Conservation (phyloP, 352 stramenopile species). For the Elongisporangium undulatum region DNA sequence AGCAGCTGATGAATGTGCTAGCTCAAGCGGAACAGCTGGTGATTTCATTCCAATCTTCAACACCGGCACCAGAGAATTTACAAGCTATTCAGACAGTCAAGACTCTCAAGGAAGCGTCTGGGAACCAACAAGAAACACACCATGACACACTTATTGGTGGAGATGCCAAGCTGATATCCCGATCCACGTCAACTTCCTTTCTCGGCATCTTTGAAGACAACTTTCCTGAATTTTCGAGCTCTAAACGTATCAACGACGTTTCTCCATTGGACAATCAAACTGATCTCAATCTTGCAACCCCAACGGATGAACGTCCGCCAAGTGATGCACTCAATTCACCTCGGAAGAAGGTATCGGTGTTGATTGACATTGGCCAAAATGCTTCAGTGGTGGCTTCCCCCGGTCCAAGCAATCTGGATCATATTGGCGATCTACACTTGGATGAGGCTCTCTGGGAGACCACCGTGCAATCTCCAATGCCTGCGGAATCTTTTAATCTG, state of each 20-base stretch:
- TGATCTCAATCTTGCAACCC: neutral
- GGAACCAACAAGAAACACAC: neutral
- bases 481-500: constrained; percentile 2
- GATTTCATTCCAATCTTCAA: neutral
- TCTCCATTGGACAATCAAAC: neutral
- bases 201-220: neutral
- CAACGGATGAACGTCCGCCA: neutral
- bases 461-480: neutral
- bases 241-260: neutral
- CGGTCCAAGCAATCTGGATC: neutral
- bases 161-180: neutral
- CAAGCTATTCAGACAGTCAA: neutral
- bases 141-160: neutral
- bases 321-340: neutral
- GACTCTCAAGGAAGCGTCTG: neutral
- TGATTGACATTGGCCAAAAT: neutral
- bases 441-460: constrained; percentile 13
- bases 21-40: neutral
- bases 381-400: neutral
- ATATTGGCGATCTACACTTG: constrained; percentile 8
- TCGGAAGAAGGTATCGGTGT: neutral
- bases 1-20: neutral
- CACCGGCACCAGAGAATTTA: neutral
- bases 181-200: neutral
- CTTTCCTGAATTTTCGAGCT: neutral